Conservation (phyloP, 192 early-diverging fungal species). For the Phlyctochytrium arcticum region DNA sequence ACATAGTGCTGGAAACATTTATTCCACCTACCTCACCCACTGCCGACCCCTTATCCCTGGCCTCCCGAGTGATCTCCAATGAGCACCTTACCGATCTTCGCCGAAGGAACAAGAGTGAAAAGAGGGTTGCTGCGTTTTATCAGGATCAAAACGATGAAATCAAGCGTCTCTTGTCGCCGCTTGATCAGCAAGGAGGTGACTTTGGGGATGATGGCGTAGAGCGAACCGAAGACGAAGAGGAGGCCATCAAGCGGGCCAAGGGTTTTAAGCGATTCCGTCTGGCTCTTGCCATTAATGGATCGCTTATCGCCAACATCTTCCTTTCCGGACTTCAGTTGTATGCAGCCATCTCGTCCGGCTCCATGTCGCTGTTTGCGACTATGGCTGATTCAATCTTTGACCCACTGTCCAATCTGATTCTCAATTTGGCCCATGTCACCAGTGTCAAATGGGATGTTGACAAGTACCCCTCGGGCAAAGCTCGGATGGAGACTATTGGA, state of each 20-base stretch:
- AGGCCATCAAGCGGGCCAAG: background rate
- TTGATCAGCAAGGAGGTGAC: background rate
- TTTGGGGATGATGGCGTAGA: background rate
- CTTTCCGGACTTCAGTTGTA: conserved; percentile 62
- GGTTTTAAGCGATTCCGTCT: conserved; percentile 9
- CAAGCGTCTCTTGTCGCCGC: background rate
- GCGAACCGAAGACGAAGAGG: background rate
- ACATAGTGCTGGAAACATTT: background rate
- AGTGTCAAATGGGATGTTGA: conserved; percentile 35
- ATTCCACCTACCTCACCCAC: background rate
- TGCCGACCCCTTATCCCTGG: conserved; percentile 1
- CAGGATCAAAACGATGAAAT: conserved; percentile 12
- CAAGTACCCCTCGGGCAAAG: conserved; percentile 62
- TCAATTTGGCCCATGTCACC: conserved; percentile 39
- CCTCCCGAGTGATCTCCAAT: background rate
- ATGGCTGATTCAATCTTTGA: conserved; percentile 63
- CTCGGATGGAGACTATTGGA: conserved; percentile 66
- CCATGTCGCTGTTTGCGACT: conserved; percentile 63
- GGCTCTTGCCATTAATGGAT: conserved; percentile 63
- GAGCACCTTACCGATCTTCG: conserved; percentile 2
- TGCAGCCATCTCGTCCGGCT: conserved; percentile 56
- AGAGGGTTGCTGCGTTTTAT: conserved; percentile 6
- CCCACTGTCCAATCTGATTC: conserved; percentile 19
- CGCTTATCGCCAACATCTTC: conserved; percentile 57
- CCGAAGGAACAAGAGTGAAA: background rate